Evolutionary conservation across 208 protist species (phyloP).

Genomic region (Leishmania amazonensis): DNA sequence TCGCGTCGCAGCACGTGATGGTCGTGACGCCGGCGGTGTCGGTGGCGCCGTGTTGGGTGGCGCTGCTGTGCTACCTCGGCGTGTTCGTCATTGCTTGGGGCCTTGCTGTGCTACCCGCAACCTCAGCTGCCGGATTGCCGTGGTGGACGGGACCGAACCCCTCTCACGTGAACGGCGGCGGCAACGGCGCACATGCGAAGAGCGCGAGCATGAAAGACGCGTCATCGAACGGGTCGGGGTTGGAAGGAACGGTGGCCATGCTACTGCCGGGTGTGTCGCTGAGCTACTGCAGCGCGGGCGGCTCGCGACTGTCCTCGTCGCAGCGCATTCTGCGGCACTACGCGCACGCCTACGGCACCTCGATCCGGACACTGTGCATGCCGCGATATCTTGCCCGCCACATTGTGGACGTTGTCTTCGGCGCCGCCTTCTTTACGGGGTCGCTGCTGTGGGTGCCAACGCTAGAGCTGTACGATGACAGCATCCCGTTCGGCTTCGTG

Average conservation of each 20-base stretch:
- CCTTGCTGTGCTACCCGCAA: background rate
- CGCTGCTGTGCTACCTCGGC: constrained; percentile 5
- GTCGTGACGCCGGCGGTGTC: constrained; percentile 6
- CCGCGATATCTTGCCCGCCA: constrained; percentile 39
- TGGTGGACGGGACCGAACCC: too few relatives aligned
- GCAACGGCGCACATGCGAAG: background rate
- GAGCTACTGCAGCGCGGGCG: too few relatives aligned
- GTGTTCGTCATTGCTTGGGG: constrained; percentile 2
- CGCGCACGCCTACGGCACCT: constrained; percentile 2
- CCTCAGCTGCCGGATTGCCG: background rate
- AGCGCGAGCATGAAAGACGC: background rate
- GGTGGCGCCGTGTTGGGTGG: constrained; percentile 12
- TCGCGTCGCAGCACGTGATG: constrained; percentile 10
- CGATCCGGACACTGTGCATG: constrained; percentile 6
- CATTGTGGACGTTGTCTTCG: constrained; percentile 78
- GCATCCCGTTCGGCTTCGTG: constrained; percentile 50
- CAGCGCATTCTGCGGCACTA: background rate
- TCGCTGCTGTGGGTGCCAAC: constrained; percentile 93
- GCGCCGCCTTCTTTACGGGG: constrained; percentile 87
- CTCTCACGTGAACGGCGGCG: background rate
- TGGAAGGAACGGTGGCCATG: background rate
- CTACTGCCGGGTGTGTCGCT: background rate
- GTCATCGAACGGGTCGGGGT: background rate
- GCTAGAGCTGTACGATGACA: constrained; percentile 43
- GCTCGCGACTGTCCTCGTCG: background rate